Evolutionary conservation across 2,329 filamentous ascomycete species (phyloP).

Genomic region (Zasmidium angulare): DNA sequence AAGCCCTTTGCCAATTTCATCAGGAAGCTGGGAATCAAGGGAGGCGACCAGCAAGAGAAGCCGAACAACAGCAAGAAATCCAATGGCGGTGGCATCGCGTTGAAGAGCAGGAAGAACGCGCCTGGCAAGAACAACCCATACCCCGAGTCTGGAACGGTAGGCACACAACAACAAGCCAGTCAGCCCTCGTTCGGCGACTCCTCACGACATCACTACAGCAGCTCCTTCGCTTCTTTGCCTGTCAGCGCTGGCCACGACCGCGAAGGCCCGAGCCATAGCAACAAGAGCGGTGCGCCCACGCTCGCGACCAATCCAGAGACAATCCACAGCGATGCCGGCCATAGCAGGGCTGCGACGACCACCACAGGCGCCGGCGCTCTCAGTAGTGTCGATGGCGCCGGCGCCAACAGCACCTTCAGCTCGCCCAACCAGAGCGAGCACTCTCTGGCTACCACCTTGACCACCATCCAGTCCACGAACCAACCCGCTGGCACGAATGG

Average conservation of each 20-base stretch:
- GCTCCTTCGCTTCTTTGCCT: slow-evolving; percentile 51
- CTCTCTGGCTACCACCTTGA: slow-evolving; percentile 79
- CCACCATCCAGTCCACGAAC: slow-evolving; percentile 75
- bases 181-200: slow-evolving; percentile 27
- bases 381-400: slow-evolving; percentile 57
- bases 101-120: slow-evolving; percentile 27
- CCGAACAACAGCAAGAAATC: slow-evolving; percentile 31
- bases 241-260: slow-evolving; percentile 54
- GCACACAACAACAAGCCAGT: slow-evolving; percentile 52
- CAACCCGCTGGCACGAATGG: slow-evolving; percentile 24
- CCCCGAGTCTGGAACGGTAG: slow-evolving; percentile 69
- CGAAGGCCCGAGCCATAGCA: slow-evolving; percentile 61
- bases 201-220: slow-evolving; percentile 25
- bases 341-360: slow-evolving; percentile 79
- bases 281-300: slow-evolving; percentile 74
- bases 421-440: slow-evolving; percentile 78
- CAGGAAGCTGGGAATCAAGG: slow-evolving; percentile 88
- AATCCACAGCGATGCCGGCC: slow-evolving; percentile 69
- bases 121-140: slow-evolving; percentile 83
- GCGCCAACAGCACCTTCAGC: slow-evolving; percentile 73
- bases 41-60: slow-evolving; percentile 40
- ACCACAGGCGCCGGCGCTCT: slow-evolving; percentile 66
- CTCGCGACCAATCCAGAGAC: slow-evolving; percentile 81
- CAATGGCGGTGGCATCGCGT: slow-evolving; percentile 11
- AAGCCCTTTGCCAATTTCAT: slow-evolving; percentile 91